These are phyloP conservation scores for Colletotrichum echinochloae DNA, from an alignment of 2,329 filamentous ascomycete species.

Conservation along the genomic window DNA sequence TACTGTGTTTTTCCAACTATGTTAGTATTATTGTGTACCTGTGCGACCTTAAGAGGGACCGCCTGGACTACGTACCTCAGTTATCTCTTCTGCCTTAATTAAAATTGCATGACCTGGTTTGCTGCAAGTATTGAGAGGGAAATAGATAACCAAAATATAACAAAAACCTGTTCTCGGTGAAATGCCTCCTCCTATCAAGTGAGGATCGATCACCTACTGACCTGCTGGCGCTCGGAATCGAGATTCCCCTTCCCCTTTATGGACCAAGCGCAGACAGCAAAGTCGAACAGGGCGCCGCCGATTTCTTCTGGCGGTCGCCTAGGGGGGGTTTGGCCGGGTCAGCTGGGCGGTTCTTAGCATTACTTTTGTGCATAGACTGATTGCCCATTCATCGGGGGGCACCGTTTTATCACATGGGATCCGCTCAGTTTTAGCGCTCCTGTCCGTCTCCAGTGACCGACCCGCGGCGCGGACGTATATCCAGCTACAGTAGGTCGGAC, in stretches of 20 bases:
- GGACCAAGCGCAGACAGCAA: background rate
- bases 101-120: background rate
- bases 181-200: background rate
- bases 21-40: no score
- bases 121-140: background rate
- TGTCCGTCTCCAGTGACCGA: background rate
- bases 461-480: conserved; percentile 28
- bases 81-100: background rate
- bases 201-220: background rate
- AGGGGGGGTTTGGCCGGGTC: background rate
- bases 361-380: conserved; percentile 3
- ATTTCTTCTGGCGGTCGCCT: background rate
- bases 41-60: no score
- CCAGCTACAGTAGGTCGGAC: conserved; percentile 34
- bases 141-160: background rate
- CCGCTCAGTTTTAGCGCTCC: background rate
- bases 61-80: no score
- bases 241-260: background rate
- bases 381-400: background rate
- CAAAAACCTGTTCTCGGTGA: background rate
- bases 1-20: no score
- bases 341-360: conserved; percentile 3
- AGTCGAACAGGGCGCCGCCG: conserved; percentile 10
- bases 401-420: background rate
- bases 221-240: conserved; percentile 1